These are phyloP conservation scores for Metschnikowia koreensis DNA, from an alignment of 805 yeast species.

Conservation along the genomic window DNA sequence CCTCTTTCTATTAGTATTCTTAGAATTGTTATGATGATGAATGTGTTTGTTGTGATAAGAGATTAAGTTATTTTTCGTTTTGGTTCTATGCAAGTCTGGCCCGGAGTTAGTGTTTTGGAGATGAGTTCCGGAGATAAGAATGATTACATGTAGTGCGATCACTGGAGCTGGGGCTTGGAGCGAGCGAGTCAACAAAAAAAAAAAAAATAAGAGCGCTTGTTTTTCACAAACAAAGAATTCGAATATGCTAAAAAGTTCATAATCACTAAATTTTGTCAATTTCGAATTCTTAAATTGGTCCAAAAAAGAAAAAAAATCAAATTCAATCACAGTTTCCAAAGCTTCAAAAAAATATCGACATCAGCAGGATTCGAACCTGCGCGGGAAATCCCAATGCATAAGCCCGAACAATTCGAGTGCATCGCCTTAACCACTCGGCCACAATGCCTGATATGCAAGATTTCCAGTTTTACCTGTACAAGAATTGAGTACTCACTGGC, in stretches of 20 bases:
- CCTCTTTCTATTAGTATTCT: too few relatives aligned
- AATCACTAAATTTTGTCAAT: too few relatives aligned
- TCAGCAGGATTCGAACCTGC: slow-evolving; percentile 48
- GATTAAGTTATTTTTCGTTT: too few relatives aligned
- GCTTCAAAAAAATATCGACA: slow-evolving; percentile 31
- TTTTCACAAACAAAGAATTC: too few relatives aligned
- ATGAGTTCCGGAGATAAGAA: background rate
- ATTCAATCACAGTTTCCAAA: too few relatives aligned
- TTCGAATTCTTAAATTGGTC: background rate
- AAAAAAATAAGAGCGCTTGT: too few relatives aligned
- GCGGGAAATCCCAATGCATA: slow-evolving; percentile 44
- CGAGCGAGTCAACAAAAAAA: too few relatives aligned
- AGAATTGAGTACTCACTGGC: too few relatives aligned
- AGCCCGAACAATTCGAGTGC: slow-evolving; percentile 33
- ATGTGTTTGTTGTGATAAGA: too few relatives aligned
- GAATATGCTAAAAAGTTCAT: too few relatives aligned
- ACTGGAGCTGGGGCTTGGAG: background rate
- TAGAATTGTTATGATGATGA: too few relatives aligned
- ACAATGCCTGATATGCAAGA: slow-evolving; percentile 24
- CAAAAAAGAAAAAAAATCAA: background rate
- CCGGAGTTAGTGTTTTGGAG: background rate
- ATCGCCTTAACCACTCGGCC: slow-evolving; percentile 46
- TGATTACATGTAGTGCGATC: background rate
- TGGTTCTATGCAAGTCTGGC: background rate
- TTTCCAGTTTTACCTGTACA: too few relatives aligned